Base-by-base conservation (phyloP, 1,139 yeast genomes). In the Yamadazyma taylorii region DNA sequence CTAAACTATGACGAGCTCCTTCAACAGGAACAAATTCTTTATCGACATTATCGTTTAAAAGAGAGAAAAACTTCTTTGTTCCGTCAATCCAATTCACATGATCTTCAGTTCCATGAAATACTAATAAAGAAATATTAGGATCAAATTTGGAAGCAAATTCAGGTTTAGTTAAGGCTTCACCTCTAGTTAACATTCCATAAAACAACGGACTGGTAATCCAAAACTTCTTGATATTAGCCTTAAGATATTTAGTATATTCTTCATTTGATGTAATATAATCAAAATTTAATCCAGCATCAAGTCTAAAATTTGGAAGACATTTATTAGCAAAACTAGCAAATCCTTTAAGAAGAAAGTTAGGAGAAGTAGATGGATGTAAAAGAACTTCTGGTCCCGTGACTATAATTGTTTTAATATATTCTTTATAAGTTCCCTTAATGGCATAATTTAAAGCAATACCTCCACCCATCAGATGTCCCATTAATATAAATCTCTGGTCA, bases 381-480 rank as follows among this genome's bases (percentile, higher is more conserved):
- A 60, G 53, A 29, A 89, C 67, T 53, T 84, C 69, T 0, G 97
- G 97, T 1, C 85, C 90, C 25, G 76, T 66, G 2, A 77, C 79
- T 32, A 81, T 63, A 41, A 78, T 76, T 0, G 83, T 84, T 34
- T 69, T 66, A 35, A 90, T 50, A 19, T 69, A 52, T 26, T 78
- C 75, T 33, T 70, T 68, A 56, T 76, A 58, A 45, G 68, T 75
- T 3, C 97, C 97, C 33, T 66, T 63, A 36, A 83, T 73, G 12
- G 81, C 86, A 58, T 90, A 90, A 60, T 82, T 86, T 44, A 89
- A 67, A 0, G 70, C 67, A 37, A 88, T 81, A 0, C 86, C 96
- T 15, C 97, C 97, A 34, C 98, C 98, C 97, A 92, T 89, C n/a
- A 95, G 86, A 55, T 86, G 95, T 2, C 97, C 96, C 62, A 78